Evolutionary conservation across 495 filamentous ascomycete genomes (phyloP), one percentile per base, ranked within the genome.

Genomic region (Chaetomidium leptoderma): DNA sequence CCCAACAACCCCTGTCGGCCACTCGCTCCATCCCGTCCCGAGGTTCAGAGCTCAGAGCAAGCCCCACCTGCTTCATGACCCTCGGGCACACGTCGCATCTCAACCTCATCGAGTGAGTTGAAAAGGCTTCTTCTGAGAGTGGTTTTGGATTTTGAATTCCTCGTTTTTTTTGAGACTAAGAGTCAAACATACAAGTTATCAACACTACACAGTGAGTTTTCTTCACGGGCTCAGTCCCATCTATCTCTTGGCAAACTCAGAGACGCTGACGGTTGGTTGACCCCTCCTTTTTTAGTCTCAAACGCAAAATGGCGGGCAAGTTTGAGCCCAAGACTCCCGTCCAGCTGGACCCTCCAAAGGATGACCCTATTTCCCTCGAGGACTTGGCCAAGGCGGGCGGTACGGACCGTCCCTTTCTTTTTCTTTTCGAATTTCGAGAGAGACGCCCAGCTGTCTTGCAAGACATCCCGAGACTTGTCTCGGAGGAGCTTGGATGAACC

Each of bases 281-380:
- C 14, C 35, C 36, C 5, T 27, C 2, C 6, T 44, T 30, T 9
- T 10, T 6, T 17, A 45, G 17, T 44, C 11, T 37, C 57, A 37
- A 24, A 52, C 3, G 32, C 32, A 47, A 26, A 40, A 84, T 86
- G 78, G 69, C 81, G 17, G 85, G 83, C 63, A 88, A 84, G 54
- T 97, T 97, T 68, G 84, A 86, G 58, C 93, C 93, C 58, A 97
- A 95, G 72, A 75, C 79, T 11, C 85, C 91, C 17, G 86, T 96
- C 53, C 72, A 86, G 61, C 84, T 99, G 46, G 78, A 86, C 50
- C 89, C 91, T 42, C 93, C 93, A 21, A 96, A 92, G 74, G 82
- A 91, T 61, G 92, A 97, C 66, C 83, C 80, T 10, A 96, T 97
- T 60, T 83, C 81, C 37, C 52, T 73, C 0, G 88, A 91, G 53